Base-by-base conservation (phyloP, 352 stramenopile species). In the Globisporangium sylvaticum region DNA sequence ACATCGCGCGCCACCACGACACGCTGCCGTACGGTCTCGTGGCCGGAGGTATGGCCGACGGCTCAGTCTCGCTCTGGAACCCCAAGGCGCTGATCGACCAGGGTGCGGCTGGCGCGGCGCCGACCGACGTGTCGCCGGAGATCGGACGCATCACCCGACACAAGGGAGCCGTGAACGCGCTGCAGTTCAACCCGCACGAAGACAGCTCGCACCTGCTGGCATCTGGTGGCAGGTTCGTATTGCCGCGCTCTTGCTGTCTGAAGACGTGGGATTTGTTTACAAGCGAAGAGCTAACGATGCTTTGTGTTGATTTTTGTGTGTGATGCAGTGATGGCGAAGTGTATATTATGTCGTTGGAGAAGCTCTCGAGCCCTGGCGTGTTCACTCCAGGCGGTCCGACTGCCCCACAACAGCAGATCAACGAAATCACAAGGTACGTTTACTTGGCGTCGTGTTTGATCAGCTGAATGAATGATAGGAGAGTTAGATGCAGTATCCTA, bases 1-100 rank as follows among this genome's bases (percentile, higher is more conserved):
- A 94, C 64, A 82, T 97, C 37, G 68, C 80, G 32, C 88, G 83
- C 53, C 88, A 96, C 67, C 77, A 90, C 65, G 79, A 86, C 61
- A 79, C 79, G 66, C 90, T 82, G 62, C 82, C 83, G 20, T 92
- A 96, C 65, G 97, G 97, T 44, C 82, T 99, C 61, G 84, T 99
- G 18, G 97, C 97, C 29, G 97, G 96, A 53, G 97, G 97, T 57
- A 99, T 99, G 97, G 81, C 94, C 15, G 96, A 99, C 81, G 97
- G 97, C 39, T 90, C 87, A 5, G 92, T 99, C 56, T 94, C 97
- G 73, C 83, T 99, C 24, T 99, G 96, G 96, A 97, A 99, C 83
- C 91, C 96, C 7, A 87, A 89, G 57, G 80, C 82, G 3, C 68
- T 99, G 58, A 81, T 98, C 31, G 81, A 92, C 65, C 74, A 76